Conservation (phyloP, 1,139 yeast genomes). For the Candida sp. region DNA sequence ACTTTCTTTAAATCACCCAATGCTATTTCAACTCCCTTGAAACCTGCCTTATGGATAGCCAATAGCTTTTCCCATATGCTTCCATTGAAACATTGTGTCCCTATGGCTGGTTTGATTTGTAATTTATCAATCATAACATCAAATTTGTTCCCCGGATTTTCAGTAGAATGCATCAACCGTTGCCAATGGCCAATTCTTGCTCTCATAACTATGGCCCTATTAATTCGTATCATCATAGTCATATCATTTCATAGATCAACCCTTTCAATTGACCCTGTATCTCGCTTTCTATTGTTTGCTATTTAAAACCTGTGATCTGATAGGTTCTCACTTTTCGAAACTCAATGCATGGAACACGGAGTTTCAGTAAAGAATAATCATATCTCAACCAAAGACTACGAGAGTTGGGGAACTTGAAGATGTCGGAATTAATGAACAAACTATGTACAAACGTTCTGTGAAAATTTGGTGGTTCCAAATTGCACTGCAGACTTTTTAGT, state of each 20-base stretch:
- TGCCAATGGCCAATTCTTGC: neutral
- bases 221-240: neutral
- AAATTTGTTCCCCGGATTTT: neutral
- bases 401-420: neutral
- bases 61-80: conserved; percentile 3
- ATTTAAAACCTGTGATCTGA: too few species aligned
- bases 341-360: neutral
- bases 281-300: neutral
- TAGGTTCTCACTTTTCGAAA: neutral
- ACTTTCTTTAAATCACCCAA: conserved; percentile 7
- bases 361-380: neutral
- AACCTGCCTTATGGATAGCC: conserved; percentile 6
- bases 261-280: neutral
- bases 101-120: conserved; percentile 2
- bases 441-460: too few species aligned
- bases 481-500: too few species aligned
- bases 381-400: too few species aligned
- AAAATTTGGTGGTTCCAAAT: too few species aligned
- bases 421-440: too few species aligned
- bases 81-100: conserved; percentile 4
- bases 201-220: neutral
- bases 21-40: conserved; percentile 9
- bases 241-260: neutral
- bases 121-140: neutral
- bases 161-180: neutral